Evolutionary conservation across 2,329 filamentous ascomycete species (phyloP), one percentile per base, ranked within the genome.

Genomic region (Arthrobotrys megalospora): DNA sequence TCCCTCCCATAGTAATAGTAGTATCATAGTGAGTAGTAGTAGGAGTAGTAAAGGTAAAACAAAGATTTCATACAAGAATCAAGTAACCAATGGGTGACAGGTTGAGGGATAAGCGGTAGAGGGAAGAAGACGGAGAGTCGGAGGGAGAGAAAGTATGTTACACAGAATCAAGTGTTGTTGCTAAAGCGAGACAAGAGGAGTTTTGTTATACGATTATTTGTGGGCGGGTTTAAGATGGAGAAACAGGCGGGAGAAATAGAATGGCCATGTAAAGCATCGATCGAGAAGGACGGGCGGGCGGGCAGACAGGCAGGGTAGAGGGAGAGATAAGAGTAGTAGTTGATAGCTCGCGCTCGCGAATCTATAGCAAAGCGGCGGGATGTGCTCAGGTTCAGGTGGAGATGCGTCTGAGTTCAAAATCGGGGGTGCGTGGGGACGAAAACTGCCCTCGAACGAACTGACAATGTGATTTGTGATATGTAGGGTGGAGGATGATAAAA

Each of bases 121-220:
- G 14, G 34, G 28, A n/a, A n/a, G n/a, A n/a, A 52, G 24, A 50
- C 19, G 21, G 6, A 12, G 14, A 32, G 43, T n/a, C n/a, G 10
- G 12, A 28, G 58, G 36, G 63, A 50, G 43, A 34, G 32, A 64
- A 41, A 68, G 52, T 68, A 69, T 69, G 71, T 47, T 68, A 68
- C 71, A 76, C 11, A 53, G 71, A 67, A 76, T 19, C 53, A 63
- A 32, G 16, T 8, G 3, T 38, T 68, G 28, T 68, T 63, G 58
- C 58, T 58, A 68, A 76, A 62, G 63, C 45, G 45, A n/a, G 28
- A 52, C 24, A 41, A 8, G 19, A 2, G 11, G 19, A 16, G 1
- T 34, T 19, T 50, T 50, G 21, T 50, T 41, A 47, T 60, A 60
- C n/a, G 34, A 21, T 36, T 34, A 32, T 16, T 60, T n/a, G 14